A percentile compares a stretch with the other conserved stretches of the same genome.
Conservation (phyloP, 176 grass and related monocot species). For the Puccinellia tenuiflora region DNA sequence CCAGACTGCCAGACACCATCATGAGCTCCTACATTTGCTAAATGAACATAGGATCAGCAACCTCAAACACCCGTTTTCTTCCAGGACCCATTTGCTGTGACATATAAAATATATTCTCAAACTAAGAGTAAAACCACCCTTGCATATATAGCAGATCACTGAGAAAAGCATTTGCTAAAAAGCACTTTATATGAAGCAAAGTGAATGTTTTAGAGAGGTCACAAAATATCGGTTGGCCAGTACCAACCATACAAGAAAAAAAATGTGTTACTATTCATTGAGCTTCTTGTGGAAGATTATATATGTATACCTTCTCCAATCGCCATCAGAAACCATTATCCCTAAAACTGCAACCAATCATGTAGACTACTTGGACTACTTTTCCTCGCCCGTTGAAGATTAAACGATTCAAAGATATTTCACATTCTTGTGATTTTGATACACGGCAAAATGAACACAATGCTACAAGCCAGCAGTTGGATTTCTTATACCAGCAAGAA, state of each 20-base stretch:
- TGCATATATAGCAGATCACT: too few relatives aligned
- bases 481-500: not conserved
- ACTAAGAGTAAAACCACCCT: too few relatives aligned
- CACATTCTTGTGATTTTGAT: not conserved
- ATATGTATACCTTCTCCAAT: not conserved
- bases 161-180: too few relatives aligned
- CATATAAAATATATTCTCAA: not conserved
- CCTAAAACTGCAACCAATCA: not conserved
- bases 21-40: not conserved
- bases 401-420: not conserved
- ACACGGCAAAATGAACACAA: not conserved
- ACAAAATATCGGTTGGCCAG: not conserved
- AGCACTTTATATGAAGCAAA: too few relatives aligned
- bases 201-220: not conserved
- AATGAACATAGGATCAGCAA: not conserved
- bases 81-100: not conserved
- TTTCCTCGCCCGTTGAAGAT: not conserved
- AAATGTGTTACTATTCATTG: not conserved
- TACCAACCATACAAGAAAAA: not conserved
- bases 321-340: not conserved
- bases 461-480: not conserved
- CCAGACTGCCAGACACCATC: not conserved
- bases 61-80: not conserved
- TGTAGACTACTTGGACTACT: not conserved
- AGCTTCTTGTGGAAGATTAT: not conserved